Conservation (phyloP, 139 green algal genomes). For the Diplosphaera chodatii region DNA sequence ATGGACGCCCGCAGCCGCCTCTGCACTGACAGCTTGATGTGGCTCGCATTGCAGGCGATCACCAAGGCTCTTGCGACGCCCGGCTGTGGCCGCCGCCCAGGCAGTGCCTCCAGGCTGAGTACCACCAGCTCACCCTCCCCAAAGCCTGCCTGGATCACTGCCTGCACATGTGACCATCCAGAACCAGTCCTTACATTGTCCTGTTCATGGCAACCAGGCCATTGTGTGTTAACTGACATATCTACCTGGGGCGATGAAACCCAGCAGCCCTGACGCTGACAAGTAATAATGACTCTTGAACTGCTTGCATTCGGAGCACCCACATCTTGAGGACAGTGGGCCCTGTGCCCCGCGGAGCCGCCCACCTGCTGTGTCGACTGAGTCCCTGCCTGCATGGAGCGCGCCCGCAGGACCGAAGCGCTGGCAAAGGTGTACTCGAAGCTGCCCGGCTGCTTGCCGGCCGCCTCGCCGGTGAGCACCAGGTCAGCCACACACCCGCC, state of each 20-base stretch:
- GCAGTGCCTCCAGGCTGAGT: slow-evolving; percentile 59
- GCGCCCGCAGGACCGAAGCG: neutral
- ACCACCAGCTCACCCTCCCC: slow-evolving; percentile 50
- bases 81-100: slow-evolving; percentile 14
- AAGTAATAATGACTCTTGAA: too few relatives aligned
- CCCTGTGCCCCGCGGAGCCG: too few relatives aligned
- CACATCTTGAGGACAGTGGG: too few relatives aligned
- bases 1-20: slow-evolving; percentile 20
- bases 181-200: too few relatives aligned
- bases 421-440: slow-evolving; percentile 1
- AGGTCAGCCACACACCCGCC: slow-evolving; percentile 52
- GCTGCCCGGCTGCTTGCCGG: neutral
- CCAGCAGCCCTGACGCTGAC: too few relatives aligned
- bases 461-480: neutral
- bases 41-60: neutral
- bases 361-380: neutral
- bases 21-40: slow-evolving; percentile 23
- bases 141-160: slow-evolving; percentile 19
- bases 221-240: too few relatives aligned
- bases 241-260: too few relatives aligned
- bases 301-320: too few relatives aligned
- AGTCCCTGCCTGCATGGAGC: too few relatives aligned
- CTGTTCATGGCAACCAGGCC: too few relatives aligned
- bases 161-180: too few relatives aligned
- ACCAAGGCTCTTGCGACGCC: slow-evolving; percentile 22